Evolutionary conservation across 331 rosid species (phyloP).

Genomic region (Pyracantha coccinea): DNA sequence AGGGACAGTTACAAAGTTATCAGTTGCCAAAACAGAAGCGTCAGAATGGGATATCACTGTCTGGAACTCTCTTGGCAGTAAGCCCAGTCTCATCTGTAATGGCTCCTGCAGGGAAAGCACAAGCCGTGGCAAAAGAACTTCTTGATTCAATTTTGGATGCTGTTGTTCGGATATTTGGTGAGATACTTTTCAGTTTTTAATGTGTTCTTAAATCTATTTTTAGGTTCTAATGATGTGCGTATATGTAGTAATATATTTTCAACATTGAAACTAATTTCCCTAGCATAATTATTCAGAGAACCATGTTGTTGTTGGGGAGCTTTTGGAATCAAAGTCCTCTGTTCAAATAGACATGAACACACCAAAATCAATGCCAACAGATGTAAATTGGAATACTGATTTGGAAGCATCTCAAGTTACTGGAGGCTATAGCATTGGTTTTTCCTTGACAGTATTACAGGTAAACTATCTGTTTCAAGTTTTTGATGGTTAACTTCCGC

Average conservation of each 20-base stretch:
- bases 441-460: conserved; percentile 95
- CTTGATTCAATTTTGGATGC: conserved; percentile 82
- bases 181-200: conserved; percentile 11
- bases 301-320: conserved; percentile 91
- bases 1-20: conserved; percentile 72
- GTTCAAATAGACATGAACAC: conserved; percentile 61
- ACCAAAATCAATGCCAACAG: conserved; percentile 64
- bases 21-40: conserved; percentile 81
- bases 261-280: conserved; percentile 10
- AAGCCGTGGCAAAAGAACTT: conserved; percentile 76
- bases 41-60: conserved; percentile 71
- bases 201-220: not conserved
- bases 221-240: not conserved
- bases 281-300: conserved; percentile 49
- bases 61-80: conserved; percentile 74
- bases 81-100: conserved; percentile 96
- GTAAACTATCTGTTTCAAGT: conserved; percentile 25
- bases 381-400: conserved; percentile 67
- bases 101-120: conserved; percentile 95
- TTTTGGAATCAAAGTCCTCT: conserved; percentile 66
- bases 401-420: conserved; percentile 86
- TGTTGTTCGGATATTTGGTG: conserved; percentile 79
- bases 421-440: conserved; percentile 94
- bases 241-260: not conserved
- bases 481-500: not conserved